These are phyloP conservation scores for Hyphopichia burtonii DNA, from an alignment of 1,139 yeast species.

Conservation along the genomic window DNA sequence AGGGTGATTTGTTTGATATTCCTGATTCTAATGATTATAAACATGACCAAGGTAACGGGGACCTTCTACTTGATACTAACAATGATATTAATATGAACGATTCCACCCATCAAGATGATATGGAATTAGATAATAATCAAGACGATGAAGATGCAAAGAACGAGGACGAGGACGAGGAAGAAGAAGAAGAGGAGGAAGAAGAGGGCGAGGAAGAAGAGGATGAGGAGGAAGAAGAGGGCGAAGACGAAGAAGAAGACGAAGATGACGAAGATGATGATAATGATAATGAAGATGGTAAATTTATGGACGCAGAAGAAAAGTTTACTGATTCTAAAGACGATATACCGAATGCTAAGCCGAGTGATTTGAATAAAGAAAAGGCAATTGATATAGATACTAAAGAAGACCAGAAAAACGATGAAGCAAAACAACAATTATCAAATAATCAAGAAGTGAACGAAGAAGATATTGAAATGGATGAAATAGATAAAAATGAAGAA, in stretches of 20 bases:
- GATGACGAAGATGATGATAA: conserved; percentile 30
- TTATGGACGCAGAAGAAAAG: conserved; percentile 20
- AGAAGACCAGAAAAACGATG: conserved; percentile 6
- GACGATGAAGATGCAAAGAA: conserved; percentile 11
- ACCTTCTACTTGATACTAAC: neutral
- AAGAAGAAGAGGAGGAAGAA: conserved; percentile 12
- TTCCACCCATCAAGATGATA: conserved; percentile 12
- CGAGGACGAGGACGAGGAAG: conserved; percentile 12
- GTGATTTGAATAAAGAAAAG: neutral
- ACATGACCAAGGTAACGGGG: conserved; percentile 7
- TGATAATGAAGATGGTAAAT: conserved; percentile 23
- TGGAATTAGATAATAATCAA: conserved; percentile 5
- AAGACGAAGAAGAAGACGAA: conserved; percentile 12
- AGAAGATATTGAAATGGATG: conserved; percentile 6
- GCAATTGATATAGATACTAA: conserved; percentile 2
- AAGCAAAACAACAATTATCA: conserved; percentile 9
- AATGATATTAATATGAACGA: neutral
- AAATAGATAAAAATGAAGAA: neutral
- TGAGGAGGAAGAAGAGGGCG: conserved; percentile 17
- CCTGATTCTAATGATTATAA: conserved; percentile 17
- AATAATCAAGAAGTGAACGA: conserved; percentile 10
- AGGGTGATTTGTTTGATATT: conserved; percentile 18
- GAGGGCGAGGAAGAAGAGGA: conserved; percentile 18
- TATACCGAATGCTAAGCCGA: neutral
- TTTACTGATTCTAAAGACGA: neutral